Evolutionary conservation across 805 yeast species (phyloP), one percentile per base, ranked within the genome.

Genomic region (Yarrowia sp.): DNA sequence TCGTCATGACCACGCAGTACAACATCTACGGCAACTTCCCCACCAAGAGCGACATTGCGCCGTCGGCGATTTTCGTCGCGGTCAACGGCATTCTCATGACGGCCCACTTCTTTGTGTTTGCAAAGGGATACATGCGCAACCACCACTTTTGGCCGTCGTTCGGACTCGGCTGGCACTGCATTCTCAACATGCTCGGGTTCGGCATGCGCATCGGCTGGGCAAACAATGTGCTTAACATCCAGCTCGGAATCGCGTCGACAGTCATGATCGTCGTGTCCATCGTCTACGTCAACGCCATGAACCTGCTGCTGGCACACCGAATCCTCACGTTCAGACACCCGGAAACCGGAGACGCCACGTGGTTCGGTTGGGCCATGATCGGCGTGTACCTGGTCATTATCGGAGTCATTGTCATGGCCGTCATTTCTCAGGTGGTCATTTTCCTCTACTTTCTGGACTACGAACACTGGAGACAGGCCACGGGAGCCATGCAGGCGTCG

Each of bases 281-380:
- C 16, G 84, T 87, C n/a, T 74, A 86, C 36, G 75, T 89, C 53
- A 85, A 86, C 41, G 82, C 89, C 3, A 81, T 86, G 73, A 87
- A 87, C 74, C 80, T 88, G 76, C 83, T 88, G 26, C 78, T 89
- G 66, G 91, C 91, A 4, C 92, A 89, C 75, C 84, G 94, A 75
- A 79, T 89, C 26, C 88, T 88, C 77, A 87, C 91, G 7, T 88
- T 92, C 90, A 81, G 88, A 75, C 93, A 89, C 75, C 93, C 94
- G 8, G 87, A 85, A 65, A 83, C 87, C 11, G 93, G 92, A 48
- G 82, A 85, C 22, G 76, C 83, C 52, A 79, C 76, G 69, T 58
- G 67, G 67, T 55, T 55, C 38, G 84, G 87, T 84, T 70, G 70
- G 48, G 67, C 78, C 40, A 84, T 89, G 88, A 74, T 82, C 49